Conservation (phyloP, 2,329 filamentous ascomycete genomes). For the Cladobotryum mycophilum region DNA sequence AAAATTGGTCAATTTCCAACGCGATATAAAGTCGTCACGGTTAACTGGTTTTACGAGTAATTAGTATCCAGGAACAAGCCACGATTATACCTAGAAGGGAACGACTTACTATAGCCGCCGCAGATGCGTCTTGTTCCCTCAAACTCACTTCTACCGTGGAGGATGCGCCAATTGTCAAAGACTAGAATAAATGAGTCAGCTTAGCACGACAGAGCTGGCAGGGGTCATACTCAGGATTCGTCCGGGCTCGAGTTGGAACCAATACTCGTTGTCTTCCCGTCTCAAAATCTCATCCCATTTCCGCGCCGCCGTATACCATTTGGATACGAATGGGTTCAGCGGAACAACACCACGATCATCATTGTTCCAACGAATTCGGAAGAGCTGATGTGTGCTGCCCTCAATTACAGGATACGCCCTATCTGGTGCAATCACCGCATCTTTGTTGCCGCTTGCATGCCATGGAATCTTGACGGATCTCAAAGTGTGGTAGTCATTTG, state of each 20-base stretch:
- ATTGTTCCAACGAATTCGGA: slow-evolving; percentile 85
- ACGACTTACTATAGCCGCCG: slow-evolving; percentile 74
- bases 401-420: slow-evolving; percentile 66
- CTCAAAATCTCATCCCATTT: slow-evolving; percentile 67
- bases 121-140: slow-evolving; percentile 81
- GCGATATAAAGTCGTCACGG: slow-evolving; percentile 73
- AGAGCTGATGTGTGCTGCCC: slow-evolving; percentile 37
- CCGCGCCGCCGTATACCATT: slow-evolving; percentile 76
- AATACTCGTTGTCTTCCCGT: slow-evolving; percentile 61
- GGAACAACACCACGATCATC: slow-evolving; percentile 72
- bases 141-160: slow-evolving; percentile 82
- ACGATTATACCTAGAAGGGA: too few species aligned
- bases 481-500: slow-evolving; percentile 52
- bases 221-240: slow-evolving; percentile 59
- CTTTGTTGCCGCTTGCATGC: slow-evolving; percentile 86
- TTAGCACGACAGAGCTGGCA: neutral
- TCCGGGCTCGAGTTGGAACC: slow-evolving; percentile 77
- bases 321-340: slow-evolving; percentile 41
- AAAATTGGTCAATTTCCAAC: slow-evolving; percentile 67
- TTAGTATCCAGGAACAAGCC: neutral
- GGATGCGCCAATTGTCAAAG: slow-evolving; percentile 92
- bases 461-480: slow-evolving; percentile 55
- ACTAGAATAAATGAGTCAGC: slow-evolving; percentile 43
- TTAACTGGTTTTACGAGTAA: slow-evolving; percentile 48
- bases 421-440: slow-evolving; percentile 71